Percentiles rank a stretch among this genome's conserved stretches.
These are phyloP conservation scores for Phoenix roebelenii DNA, from an alignment of 176 grass and related monocot species.

Conservation along the genomic window DNA sequence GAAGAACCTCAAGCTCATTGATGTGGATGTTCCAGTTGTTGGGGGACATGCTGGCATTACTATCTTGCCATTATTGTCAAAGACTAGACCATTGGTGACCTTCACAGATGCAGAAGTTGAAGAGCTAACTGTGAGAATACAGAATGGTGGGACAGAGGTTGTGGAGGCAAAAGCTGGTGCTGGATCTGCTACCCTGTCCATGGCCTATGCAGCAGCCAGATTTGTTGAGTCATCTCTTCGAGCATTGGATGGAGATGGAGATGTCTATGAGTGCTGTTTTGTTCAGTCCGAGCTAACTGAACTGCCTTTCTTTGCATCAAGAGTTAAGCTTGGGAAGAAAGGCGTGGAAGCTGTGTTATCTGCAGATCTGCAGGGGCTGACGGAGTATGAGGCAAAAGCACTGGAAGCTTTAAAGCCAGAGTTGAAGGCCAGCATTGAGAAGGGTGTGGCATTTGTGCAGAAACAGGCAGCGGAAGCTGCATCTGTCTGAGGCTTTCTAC, in stretches of 20 bases:
- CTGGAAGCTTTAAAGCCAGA: constrained; percentile 60
- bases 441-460: constrained; percentile 42
- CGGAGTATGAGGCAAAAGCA: constrained; percentile 52
- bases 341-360: constrained; percentile 54
- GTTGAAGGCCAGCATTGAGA: constrained; percentile 76
- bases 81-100: constrained; percentile 47
- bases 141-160: constrained; percentile 73
- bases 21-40: constrained; percentile 72
- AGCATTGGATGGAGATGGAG: constrained; percentile 48
- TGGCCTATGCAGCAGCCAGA: constrained; percentile 73
- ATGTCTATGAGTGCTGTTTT: constrained; percentile 80
- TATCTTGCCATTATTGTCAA: constrained; percentile 59
- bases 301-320: constrained; percentile 70
- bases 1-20: constrained; percentile 60
- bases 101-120: constrained; percentile 59
- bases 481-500: constrained; percentile 35
- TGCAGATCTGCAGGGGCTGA: constrained; percentile 44
- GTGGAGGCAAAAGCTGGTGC: constrained; percentile 80
- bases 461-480: constrained; percentile 43
- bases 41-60: constrained; percentile 85
- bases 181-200: constrained; percentile 71
- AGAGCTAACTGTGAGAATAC: constrained; percentile 62
- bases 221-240: constrained; percentile 66
- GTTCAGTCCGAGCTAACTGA: constrained; percentile 58
- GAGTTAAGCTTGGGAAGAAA: constrained; percentile 65